These are phyloP conservation scores for Discostella pseudostelligera DNA, from an alignment of 108 stramenopile species.

Conservation along the genomic window DNA sequence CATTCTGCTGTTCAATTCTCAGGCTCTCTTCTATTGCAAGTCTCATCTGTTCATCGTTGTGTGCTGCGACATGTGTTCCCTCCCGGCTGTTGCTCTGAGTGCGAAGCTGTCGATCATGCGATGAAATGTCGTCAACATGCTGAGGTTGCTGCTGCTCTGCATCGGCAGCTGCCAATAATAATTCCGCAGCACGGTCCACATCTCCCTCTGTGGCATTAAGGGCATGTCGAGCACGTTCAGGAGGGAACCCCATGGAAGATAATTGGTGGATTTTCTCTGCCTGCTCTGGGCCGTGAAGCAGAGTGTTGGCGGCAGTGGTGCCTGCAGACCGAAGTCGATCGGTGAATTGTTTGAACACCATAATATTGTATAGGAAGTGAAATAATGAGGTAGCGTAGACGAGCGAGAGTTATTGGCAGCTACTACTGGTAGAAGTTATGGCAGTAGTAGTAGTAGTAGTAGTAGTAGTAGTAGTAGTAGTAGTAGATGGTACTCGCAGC, in stretches of 20 bases:
- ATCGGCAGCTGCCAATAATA: constrained; percentile 37
- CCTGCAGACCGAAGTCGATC: constrained; percentile 48
- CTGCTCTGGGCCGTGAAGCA: constrained; percentile 14
- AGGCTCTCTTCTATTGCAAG: constrained; percentile 47
- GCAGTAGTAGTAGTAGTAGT: too few species aligned
- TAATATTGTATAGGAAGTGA: neutral
- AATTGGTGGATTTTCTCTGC: constrained; percentile 45
- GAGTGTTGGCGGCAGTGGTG: constrained; percentile 26
- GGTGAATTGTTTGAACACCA: constrained; percentile 53
- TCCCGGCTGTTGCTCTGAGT: constrained; percentile 3
- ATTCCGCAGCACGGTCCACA: constrained; percentile 67
- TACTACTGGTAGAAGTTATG: too few species aligned
- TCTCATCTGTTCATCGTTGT: constrained; percentile 46
- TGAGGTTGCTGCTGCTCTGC: constrained; percentile 4
- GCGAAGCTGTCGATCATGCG: neutral
- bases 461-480: too few species aligned
- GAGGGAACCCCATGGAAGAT: constrained; percentile 72
- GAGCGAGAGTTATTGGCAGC: too few species aligned
- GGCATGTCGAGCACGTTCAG: constrained; percentile 54
- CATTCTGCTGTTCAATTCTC: constrained; percentile 24
- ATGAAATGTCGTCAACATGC: neutral
- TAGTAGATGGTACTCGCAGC: too few species aligned
- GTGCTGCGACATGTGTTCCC: constrained; percentile 28
- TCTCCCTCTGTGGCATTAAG: constrained; percentile 60
- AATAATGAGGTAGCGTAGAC: neutral